phyloP scores from a whole-genome alignment of 2,329 filamentous ascomycete species.

The Paramyrothecium sp. region DNA sequence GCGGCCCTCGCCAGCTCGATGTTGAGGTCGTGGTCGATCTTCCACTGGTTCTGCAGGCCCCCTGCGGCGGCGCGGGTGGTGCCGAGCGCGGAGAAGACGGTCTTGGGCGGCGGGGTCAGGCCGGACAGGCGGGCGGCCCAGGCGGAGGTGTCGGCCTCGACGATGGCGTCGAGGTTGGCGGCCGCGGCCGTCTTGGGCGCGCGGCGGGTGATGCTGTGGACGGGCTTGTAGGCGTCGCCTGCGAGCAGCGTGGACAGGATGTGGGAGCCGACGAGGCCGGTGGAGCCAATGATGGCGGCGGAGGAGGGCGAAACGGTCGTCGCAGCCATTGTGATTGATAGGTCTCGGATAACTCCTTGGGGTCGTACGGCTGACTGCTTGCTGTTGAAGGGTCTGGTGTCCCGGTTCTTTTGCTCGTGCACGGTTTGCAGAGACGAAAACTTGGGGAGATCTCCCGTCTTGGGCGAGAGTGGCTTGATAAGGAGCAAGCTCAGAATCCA shows the following conservation, averaged over 20 bases:
- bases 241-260: constrained; percentile 69
- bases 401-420: too few species aligned
- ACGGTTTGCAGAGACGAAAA: too few species aligned
- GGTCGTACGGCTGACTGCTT: too few species aligned
- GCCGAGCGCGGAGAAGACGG: constrained; percentile 77
- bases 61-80: constrained; percentile 78
- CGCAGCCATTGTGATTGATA: neutral
- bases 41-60: constrained; percentile 75
- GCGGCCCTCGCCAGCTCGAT: constrained; percentile 74
- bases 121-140: constrained; percentile 64
- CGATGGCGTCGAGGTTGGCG: constrained; percentile 59
- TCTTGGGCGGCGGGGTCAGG: constrained; percentile 52
- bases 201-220: constrained; percentile 68
- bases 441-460: too few species aligned
- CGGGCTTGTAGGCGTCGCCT: constrained; percentile 46
- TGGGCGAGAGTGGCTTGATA: neutral
- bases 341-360: too few species aligned
- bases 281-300: constrained; percentile 60
- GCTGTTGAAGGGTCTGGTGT: too few species aligned
- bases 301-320: constrained; percentile 16
- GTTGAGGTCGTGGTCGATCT: constrained; percentile 87
- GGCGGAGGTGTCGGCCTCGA: constrained; percentile 64
- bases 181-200: constrained; percentile 49
- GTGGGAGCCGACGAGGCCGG: constrained; percentile 68
- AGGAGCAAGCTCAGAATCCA: neutral